Evolutionary conservation across 495 filamentous ascomycete genomes (phyloP).

Genomic region (Hypoxylon cercidicola): DNA sequence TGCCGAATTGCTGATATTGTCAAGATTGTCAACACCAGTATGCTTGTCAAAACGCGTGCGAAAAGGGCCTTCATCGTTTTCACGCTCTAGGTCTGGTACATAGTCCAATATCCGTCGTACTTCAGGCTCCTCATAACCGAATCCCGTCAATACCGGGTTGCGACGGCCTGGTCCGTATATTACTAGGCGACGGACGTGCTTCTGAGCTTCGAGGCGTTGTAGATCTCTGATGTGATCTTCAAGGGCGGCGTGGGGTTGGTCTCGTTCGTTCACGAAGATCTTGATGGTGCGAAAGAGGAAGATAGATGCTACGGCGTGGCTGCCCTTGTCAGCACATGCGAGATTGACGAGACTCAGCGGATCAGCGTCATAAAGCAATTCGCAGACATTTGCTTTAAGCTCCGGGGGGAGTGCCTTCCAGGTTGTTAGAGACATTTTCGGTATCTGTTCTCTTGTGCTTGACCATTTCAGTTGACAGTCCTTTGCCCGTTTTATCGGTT

Average conservation of each 20-base stretch:
- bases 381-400: background rate
- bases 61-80: background rate
- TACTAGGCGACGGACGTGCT: conserved; percentile 6
- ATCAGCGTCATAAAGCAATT: conserved; percentile 1
- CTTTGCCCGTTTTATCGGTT: background rate
- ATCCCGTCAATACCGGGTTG: too few species aligned
- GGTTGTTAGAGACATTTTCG: background rate
- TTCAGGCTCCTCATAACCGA: too few species aligned
- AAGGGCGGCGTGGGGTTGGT: background rate
- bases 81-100: background rate
- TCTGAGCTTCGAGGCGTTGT: background rate
- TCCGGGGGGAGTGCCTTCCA: background rate
- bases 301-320: background rate
- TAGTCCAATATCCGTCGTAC: background rate
- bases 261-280: conserved; percentile 9
- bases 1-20: too few species aligned
- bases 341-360: background rate
- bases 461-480: background rate
- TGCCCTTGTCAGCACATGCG: background rate
- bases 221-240: background rate
- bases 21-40: background rate
- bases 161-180: conserved; percentile 2
- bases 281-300: conserved; percentile 15
- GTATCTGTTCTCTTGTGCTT: too few species aligned
- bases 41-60: background rate